Evolutionary conservation across 345 rosid genomes (phyloP), one percentile per base, ranked within the genome.

Genomic region (Eucalyptus polyanthemos): DNA sequence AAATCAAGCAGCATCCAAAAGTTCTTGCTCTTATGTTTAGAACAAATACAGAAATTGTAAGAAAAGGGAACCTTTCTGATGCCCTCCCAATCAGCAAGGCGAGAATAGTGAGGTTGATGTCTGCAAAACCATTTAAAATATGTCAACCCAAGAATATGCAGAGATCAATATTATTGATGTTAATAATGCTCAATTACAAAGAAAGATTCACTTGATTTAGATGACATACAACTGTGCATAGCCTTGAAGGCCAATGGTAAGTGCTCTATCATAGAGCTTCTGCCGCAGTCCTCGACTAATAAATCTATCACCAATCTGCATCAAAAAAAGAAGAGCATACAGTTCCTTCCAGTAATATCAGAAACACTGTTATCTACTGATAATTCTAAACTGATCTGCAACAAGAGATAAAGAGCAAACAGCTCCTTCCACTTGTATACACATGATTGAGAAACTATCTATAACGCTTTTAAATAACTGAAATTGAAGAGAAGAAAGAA

Each of bases 41-140:
- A 80, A 54, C 65, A 50, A n/a, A 85, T 49, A 88, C 80, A 87
- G 86, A 88, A 86, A 88, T 47, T 31, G 27, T 88, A 86, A 88
- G 88, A 87, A 88, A 88, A 86, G 87, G 93, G 50, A 88, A 97
- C 99, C 98, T 90, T 96, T 91, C 90, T 93, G 45, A 97, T 97
- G 93, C 99, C 99, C 91, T 97, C 99, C 99, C 99, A 97, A 87
- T 97, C 95, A 86, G 99, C 98, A 90, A 97, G 98, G 88, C 96
- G 95, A 90, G 98, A 87, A 92, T 94, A 96, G 40, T n/a, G 97
- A 91, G 98, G 96, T 91, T 97, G 95, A 88, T 97, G 99, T 88
- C 99, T 97, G 93, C 93, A 94, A 67, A 89, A 65, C 62, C 91
- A 88, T 86, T 87, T 22, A 85, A 60, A 76, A 88, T 56, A 87